A percentile compares a stretch with the other conserved stretches of the same genome.
Evolutionary conservation across 2,329 filamentous ascomycete genomes (phyloP).

Genomic region (Curvularia eragrostidis): DNA sequence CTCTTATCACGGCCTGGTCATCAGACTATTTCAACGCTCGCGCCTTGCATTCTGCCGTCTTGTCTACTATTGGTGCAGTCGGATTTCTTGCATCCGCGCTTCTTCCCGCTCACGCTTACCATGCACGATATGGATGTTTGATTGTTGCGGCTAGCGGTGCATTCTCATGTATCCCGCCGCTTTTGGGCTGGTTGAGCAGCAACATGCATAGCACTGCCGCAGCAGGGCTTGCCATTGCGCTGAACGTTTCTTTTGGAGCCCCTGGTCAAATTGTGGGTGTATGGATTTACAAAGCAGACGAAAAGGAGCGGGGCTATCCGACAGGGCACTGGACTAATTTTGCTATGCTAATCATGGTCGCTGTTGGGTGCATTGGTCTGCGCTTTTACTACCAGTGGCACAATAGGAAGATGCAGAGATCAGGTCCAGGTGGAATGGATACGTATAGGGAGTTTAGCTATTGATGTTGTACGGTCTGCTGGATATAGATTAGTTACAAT

Average conservation of each 20-base stretch:
- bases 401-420: constrained; percentile 7
- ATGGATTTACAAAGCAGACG: constrained; percentile 73
- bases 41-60: constrained; percentile 57
- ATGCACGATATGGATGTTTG: constrained; percentile 71
- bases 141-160: constrained; percentile 71
- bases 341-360: constrained; percentile 15
- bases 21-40: constrained; percentile 44
- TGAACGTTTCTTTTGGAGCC: constrained; percentile 73
- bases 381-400: constrained; percentile 14
- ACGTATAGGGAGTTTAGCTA: constrained; percentile 12
- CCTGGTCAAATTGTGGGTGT: constrained; percentile 75
- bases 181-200: constrained; percentile 73
- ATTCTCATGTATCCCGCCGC: constrained; percentile 72
- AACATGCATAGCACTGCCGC: constrained; percentile 71
- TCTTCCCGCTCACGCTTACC: constrained; percentile 66
- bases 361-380: constrained; percentile 13
- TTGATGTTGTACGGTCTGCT: neutral
- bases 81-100: constrained; percentile 69
- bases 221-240: constrained; percentile 71
- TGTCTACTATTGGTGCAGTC: constrained; percentile 55
- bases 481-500: neutral
- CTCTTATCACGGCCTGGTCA: constrained; percentile 36
- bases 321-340: constrained; percentile 67
- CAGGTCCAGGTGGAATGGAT: neutral
- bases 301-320: constrained; percentile 67